phyloP scores from a whole-genome alignment of 1,284 basidiomycete genomes.

The Chalciporus sp. region DNA sequence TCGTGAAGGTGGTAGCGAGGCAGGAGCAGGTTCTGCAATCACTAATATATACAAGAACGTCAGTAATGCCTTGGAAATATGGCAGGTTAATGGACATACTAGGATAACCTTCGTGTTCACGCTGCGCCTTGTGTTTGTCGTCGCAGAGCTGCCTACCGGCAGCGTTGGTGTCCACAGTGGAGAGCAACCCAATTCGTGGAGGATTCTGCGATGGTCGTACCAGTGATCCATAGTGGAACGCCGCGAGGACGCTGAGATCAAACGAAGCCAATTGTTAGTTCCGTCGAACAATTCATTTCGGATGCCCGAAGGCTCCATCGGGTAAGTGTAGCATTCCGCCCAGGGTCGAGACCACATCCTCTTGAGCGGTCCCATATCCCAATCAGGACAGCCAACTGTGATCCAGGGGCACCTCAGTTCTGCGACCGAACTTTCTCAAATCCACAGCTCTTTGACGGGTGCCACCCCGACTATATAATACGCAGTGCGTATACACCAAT shows the following conservation, averaged over 20 bases:
- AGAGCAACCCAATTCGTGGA: slow-evolving; percentile 69
- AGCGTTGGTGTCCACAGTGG: slow-evolving; percentile 62
- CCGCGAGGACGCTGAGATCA: slow-evolving; percentile 45
- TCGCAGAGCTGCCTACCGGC: slow-evolving; percentile 37
- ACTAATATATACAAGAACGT: slow-evolving; percentile 15
- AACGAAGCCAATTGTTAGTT: neutral
- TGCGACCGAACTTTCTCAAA: neutral
- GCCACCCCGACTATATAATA: slow-evolving; percentile 3
- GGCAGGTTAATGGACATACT: slow-evolving; percentile 13
- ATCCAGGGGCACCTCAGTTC: neutral
- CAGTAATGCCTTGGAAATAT: neutral
- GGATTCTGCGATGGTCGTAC: slow-evolving; percentile 63
- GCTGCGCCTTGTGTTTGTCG: slow-evolving; percentile 25
- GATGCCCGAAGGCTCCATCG: slow-evolving; percentile 13
- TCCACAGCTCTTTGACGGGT: neutral
- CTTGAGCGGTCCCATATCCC: slow-evolving; percentile 5
- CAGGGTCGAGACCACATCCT: neutral
- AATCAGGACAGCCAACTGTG: slow-evolving; percentile 1
- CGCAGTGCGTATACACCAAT: neutral
- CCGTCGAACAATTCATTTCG: slow-evolving; percentile 8
- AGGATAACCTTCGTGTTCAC: slow-evolving; percentile 24
- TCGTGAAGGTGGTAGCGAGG: slow-evolving; percentile 21
- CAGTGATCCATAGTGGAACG: slow-evolving; percentile 69
- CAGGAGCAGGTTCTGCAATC: slow-evolving; percentile 26
- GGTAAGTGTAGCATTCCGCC: neutral